Conservation (phyloP, 371 early-diverging fungal genomes). For the Rhizopus stolonifer region DNA sequence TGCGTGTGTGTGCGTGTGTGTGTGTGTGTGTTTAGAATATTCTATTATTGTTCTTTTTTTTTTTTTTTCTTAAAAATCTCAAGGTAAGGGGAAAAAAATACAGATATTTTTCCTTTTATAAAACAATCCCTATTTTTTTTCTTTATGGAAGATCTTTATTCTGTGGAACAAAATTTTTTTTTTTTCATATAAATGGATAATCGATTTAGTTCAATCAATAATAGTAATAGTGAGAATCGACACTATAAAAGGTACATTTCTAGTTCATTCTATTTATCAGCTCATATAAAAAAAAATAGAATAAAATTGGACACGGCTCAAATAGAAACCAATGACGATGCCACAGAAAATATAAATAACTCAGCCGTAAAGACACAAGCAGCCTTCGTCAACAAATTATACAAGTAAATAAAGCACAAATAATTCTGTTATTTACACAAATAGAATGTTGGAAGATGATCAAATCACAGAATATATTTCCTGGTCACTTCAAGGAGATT, state of each 20-base stretch:
- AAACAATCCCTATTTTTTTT: slow-evolving; percentile 4
- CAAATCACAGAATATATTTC: slow-evolving; percentile 55
- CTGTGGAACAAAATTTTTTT: background rate
- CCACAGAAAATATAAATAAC: background rate
- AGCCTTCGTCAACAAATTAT: slow-evolving; percentile 71
- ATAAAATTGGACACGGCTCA: slow-evolving; percentile 11
- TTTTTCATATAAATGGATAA: no score
- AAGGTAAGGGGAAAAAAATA: background rate
- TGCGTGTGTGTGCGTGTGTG: no score
- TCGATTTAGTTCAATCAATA: slow-evolving; percentile 21
- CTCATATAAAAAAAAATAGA: slow-evolving; percentile 8
- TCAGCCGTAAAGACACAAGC: slow-evolving; percentile 51
- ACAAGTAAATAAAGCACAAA: slow-evolving; percentile 41
- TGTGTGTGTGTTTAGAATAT: no score
- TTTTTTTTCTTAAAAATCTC: background rate
- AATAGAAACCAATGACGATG: background rate
- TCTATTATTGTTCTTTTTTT: background rate
- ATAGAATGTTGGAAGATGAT: slow-evolving; percentile 62
- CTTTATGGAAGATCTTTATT: background rate
- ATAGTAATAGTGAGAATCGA: slow-evolving; percentile 8
- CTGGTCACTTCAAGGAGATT: slow-evolving; percentile 63
- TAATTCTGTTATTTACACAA: background rate
- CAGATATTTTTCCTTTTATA: slow-evolving; percentile 5
- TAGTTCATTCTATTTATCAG: background rate
- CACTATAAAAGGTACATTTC: slow-evolving; percentile 19